A percentile compares a stretch with the other conserved stretches of the same genome.
Evolutionary conservation across 805 yeast genomes (phyloP).

Genomic region (Candida montana): DNA sequence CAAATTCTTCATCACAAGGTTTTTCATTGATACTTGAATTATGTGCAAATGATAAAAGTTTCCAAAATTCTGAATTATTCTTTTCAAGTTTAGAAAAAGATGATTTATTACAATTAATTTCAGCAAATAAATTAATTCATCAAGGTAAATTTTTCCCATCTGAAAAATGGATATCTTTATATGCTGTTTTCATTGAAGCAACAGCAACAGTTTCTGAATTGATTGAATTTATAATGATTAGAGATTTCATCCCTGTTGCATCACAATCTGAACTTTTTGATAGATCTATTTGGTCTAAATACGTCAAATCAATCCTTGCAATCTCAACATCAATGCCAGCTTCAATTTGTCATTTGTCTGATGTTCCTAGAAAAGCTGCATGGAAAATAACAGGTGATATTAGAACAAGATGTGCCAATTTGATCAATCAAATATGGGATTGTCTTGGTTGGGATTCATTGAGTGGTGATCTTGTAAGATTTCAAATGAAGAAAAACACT

Average conservation of each 20-base stretch:
- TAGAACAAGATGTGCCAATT: slow-evolving; percentile 50
- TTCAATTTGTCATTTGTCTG: slow-evolving; percentile 62
- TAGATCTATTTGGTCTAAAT: slow-evolving; percentile 63
- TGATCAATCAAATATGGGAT: slow-evolving; percentile 67
- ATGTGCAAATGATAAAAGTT: slow-evolving; percentile 32
- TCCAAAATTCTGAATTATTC: slow-evolving; percentile 38
- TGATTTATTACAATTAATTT: slow-evolving; percentile 38
- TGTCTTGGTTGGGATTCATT: slow-evolving; percentile 59
- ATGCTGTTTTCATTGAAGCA: slow-evolving; percentile 52
- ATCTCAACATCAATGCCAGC: slow-evolving; percentile 65
- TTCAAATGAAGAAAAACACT: slow-evolving; percentile 57
- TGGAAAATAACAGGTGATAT: slow-evolving; percentile 56
- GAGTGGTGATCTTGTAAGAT: slow-evolving; percentile 48
- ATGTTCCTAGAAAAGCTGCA: slow-evolving; percentile 69
- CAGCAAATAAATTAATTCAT: slow-evolving; percentile 46
- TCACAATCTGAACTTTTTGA: slow-evolving; percentile 47
- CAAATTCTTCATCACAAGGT: slow-evolving; percentile 37
- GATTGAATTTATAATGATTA: slow-evolving; percentile 43
- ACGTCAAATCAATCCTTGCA: slow-evolving; percentile 49
- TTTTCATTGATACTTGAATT: slow-evolving; percentile 34
- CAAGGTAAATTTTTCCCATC: slow-evolving; percentile 59
- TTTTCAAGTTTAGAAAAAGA: slow-evolving; percentile 35
- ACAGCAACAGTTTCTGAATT: slow-evolving; percentile 49
- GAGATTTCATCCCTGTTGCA: slow-evolving; percentile 46
- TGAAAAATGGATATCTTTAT: slow-evolving; percentile 68